These are phyloP conservation scores for Combretum micranthum DNA, from an alignment of 345 rosid genomes.

Conservation along the genomic window DNA sequence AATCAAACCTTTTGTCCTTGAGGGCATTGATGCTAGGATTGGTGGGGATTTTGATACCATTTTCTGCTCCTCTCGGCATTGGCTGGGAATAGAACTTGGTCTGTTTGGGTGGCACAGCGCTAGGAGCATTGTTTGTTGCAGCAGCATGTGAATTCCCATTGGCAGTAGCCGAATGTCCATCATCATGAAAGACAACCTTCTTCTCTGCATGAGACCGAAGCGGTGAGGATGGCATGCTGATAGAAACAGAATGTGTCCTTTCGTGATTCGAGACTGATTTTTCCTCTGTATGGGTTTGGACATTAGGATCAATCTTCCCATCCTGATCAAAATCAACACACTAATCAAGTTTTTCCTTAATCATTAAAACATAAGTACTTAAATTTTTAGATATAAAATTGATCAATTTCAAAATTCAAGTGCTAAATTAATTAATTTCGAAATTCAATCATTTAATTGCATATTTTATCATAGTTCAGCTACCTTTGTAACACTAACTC, in stretches of 20 bases:
- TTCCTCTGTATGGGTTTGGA: no score
- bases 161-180: neutral
- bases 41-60: neutral
- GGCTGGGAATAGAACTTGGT: constrained; percentile 54
- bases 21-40: constrained; percentile 25
- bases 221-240: constrained; percentile 68
- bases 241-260: constrained; percentile 31
- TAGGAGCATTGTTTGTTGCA: constrained; percentile 11
- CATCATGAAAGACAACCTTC: constrained; percentile 19
- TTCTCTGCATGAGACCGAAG: constrained; percentile 11
- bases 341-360: no score
- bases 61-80: constrained; percentile 35
- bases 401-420: no score
- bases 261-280: neutral
- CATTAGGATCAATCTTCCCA: no score
- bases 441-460: no score
- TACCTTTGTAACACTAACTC: no score
- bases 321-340: no score
- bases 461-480: no score
- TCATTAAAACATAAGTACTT: no score
- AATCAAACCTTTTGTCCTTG: constrained; percentile 59
- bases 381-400: no score
- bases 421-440: no score
- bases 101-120: constrained; percentile 11
- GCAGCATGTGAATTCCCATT: constrained; percentile 19